Conservation (phyloP, 805 yeast species). For the Yarrowia sp. region DNA sequence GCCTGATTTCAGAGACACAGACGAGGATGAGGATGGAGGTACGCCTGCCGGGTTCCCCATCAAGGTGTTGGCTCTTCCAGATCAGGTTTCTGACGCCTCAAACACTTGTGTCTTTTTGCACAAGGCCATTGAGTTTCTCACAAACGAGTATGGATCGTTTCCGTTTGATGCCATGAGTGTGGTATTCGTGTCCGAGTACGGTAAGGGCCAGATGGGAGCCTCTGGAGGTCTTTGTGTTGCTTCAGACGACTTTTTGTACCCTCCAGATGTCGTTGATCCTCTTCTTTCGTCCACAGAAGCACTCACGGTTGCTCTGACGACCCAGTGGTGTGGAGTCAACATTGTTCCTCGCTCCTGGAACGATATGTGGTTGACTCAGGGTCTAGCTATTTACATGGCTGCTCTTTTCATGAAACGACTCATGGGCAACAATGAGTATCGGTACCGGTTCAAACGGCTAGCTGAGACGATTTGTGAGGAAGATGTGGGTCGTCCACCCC, state of each 20-base stretch:
- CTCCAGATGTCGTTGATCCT: slow-evolving; percentile 75
- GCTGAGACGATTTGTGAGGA: slow-evolving; percentile 66
- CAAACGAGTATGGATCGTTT: slow-evolving; percentile 87
- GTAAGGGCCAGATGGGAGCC: slow-evolving; percentile 45
- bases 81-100: slow-evolving; percentile 51
- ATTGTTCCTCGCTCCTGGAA: slow-evolving; percentile 75
- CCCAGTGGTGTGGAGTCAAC: slow-evolving; percentile 92
- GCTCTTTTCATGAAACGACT: slow-evolving; percentile 62
- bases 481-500: slow-evolving; percentile 73
- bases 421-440: slow-evolving; percentile 81
- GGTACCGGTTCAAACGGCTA: slow-evolving; percentile 62
- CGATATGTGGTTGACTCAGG: slow-evolving; percentile 87
- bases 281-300: slow-evolving; percentile 65
- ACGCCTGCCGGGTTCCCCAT: slow-evolving; percentile 47
- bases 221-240: slow-evolving; percentile 74
- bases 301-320: slow-evolving; percentile 67
- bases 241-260: slow-evolving; percentile 62
- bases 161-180: slow-evolving; percentile 83
- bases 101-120: slow-evolving; percentile 76
- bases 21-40: slow-evolving; percentile 40
- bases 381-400: slow-evolving; percentile 82
- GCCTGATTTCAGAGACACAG: slow-evolving; percentile 44
- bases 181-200: slow-evolving; percentile 63
- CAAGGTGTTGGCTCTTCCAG: slow-evolving; percentile 62
- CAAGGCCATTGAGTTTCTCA: slow-evolving; percentile 76